phyloP scores from a whole-genome alignment of 2,329 filamentous ascomycete species.

The Microcyclospora pomicola region DNA sequence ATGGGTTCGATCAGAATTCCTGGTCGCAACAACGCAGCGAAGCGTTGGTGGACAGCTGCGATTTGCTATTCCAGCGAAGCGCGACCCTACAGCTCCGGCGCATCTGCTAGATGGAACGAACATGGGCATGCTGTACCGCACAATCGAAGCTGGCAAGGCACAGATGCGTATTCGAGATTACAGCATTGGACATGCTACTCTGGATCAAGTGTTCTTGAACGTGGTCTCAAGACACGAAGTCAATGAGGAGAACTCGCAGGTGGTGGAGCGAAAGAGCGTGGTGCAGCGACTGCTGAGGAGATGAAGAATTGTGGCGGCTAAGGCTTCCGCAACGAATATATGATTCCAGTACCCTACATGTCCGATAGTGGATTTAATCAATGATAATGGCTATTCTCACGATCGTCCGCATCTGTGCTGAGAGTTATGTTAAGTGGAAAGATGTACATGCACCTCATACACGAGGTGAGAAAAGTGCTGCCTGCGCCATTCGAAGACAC shows the following conservation, averaged over 20 bases:
- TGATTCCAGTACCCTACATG: no score
- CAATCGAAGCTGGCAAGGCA: slow-evolving; percentile 57
- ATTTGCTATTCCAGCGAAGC: slow-evolving; percentile 47
- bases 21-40: slow-evolving; percentile 51
- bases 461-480: no score
- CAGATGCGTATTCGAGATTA: slow-evolving; percentile 64
- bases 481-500: no score
- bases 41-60: slow-evolving; percentile 69
- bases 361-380: no score
- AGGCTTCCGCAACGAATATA: no score
- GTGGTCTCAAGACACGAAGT: slow-evolving; percentile 47
- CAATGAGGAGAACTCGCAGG: slow-evolving; percentile 4
- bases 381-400: no score
- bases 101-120: slow-evolving; percentile 1
- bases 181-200: slow-evolving; percentile 66
- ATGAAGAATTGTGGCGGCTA: background rate
- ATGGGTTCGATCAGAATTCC: slow-evolving; percentile 51
- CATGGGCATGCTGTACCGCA: slow-evolving; percentile 38
- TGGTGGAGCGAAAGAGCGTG: background rate
- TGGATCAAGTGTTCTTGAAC: slow-evolving; percentile 76
- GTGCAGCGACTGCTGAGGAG: background rate
- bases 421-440: no score
- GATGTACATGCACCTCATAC: no score
- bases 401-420: no score
- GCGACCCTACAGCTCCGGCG: background rate